phyloP scores from a whole-genome alignment of 2,329 filamentous ascomycete genomes.

The Colletotrichum phormii region DNA sequence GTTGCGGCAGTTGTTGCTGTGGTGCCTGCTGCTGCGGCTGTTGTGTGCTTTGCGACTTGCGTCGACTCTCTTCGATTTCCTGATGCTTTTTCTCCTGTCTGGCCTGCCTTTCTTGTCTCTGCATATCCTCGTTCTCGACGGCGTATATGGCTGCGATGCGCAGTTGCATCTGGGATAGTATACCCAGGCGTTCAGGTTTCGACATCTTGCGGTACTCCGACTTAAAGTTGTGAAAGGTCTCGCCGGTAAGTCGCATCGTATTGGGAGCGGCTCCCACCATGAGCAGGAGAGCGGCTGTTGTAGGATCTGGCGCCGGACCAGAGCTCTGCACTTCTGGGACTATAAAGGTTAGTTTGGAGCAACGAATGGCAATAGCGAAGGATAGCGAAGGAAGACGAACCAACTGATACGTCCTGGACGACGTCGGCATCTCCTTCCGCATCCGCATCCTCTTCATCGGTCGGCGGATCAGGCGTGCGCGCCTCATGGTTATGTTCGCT shows the following conservation, averaged over 20 bases:
- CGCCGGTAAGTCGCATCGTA: conserved; percentile 53
- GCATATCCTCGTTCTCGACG: conserved; percentile 57
- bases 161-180: conserved; percentile 54
- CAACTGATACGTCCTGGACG: conserved; percentile 40
- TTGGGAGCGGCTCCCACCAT: conserved; percentile 53
- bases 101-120: conserved; percentile 53
- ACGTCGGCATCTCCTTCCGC: conserved; percentile 41
- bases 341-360: neutral
- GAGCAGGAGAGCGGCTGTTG: conserved; percentile 51
- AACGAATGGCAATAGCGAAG: neutral
- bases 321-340: conserved; percentile 15
- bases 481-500: conserved; percentile 59
- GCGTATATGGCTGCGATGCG: conserved; percentile 57
- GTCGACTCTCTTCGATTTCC: conserved; percentile 50
- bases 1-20: conserved; percentile 32
- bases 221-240: conserved; percentile 58
- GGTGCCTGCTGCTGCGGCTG: conserved; percentile 41
- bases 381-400: neutral
- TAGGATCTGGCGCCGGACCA: conserved; percentile 43
- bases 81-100: conserved; percentile 52
- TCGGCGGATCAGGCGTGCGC: conserved; percentile 55
- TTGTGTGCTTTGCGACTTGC: conserved; percentile 42
- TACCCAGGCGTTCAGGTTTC: conserved; percentile 51
- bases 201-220: conserved; percentile 56
- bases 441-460: conserved; percentile 49